Evolutionary conservation across 2,329 filamentous ascomycete species (phyloP).

Genomic region (Ophiostoma angusticollis): DNA sequence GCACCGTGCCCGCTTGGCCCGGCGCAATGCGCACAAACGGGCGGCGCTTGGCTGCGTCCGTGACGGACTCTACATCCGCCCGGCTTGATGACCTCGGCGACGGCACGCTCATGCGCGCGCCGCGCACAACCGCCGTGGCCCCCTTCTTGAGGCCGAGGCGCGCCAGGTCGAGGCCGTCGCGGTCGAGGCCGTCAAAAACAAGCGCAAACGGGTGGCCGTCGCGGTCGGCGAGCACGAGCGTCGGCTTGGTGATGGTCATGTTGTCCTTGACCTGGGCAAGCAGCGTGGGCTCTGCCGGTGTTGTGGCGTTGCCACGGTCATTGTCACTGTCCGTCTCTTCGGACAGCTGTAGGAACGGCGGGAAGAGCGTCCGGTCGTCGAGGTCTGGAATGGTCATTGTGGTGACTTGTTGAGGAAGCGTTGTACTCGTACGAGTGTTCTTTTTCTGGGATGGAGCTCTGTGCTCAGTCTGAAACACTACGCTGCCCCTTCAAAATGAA

Average conservation of each 20-base stretch:
- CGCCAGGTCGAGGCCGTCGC: slow-evolving; percentile 23
- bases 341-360: slow-evolving; percentile 22
- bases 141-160: slow-evolving; percentile 24
- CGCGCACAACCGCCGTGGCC: slow-evolving; percentile 25
- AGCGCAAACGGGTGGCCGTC: slow-evolving; percentile 29
- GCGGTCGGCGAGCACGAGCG: slow-evolving; percentile 31
- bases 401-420: too few species aligned
- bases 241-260: slow-evolving; percentile 37
- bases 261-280: slow-evolving; percentile 33
- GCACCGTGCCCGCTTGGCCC: slow-evolving; percentile 22
- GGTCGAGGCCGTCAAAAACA: slow-evolving; percentile 29
- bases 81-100: not conserved
- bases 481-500: too few species aligned
- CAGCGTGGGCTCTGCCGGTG: slow-evolving; percentile 21
- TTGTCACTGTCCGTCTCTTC: slow-evolving; percentile 7
- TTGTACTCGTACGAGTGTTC: too few species aligned
- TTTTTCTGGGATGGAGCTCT: too few species aligned
- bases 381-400: slow-evolving; percentile 21
- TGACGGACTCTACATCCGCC: not conserved
- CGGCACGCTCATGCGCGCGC: slow-evolving; percentile 23
- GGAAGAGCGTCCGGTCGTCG: slow-evolving; percentile 21
- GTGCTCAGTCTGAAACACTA: too few species aligned
- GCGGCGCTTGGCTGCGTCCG: slow-evolving; percentile 23
- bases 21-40: slow-evolving; percentile 26
- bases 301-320: not conserved